phyloP scores from a whole-genome alignment of 1,139 yeast species.

The Nakaseomyces bracarensis region DNA sequence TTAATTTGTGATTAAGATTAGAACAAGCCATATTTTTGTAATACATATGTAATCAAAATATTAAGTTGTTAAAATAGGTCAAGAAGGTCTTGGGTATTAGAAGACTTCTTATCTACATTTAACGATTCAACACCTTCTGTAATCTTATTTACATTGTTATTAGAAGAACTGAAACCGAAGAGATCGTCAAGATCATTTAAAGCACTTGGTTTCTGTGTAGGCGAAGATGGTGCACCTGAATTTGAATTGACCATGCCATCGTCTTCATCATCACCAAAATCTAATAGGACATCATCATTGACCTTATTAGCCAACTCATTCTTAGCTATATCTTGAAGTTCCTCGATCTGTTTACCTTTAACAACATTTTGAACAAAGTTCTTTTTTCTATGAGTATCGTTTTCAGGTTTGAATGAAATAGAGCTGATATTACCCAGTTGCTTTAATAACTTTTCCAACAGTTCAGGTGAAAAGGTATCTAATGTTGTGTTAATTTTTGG shows the following conservation, averaged over 20 bases:
- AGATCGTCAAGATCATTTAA: conserved; percentile 65
- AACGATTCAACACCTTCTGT: conserved; percentile 25
- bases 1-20: no score
- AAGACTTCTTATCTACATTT: conserved; percentile 18
- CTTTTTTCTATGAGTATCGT: conserved; percentile 41
- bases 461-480: conserved; percentile 57
- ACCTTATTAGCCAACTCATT: conserved; percentile 60
- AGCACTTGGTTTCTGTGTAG: conserved; percentile 28
- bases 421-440: conserved; percentile 84
- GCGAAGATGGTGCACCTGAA: conserved; percentile 10
- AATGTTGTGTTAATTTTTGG: conserved; percentile 71
- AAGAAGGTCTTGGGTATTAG: conserved; percentile 43
- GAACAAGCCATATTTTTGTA: not conserved
- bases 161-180: conserved; percentile 35
- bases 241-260: conserved; percentile 16
- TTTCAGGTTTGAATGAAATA: conserved; percentile 79
- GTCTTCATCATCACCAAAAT: conserved; percentile 46
- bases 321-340: conserved; percentile 67
- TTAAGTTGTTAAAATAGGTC: conserved; percentile 33
- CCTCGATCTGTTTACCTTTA: conserved; percentile 56
- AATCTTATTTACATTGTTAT: conserved; percentile 10
- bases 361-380: conserved; percentile 29
- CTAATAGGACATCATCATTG: conserved; percentile 76
- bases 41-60: not conserved
- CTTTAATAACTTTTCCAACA: conserved; percentile 58